Evolutionary conservation across 768 basidiomycete genomes (phyloP).

Genomic region (Mycena albidolilacea): DNA sequence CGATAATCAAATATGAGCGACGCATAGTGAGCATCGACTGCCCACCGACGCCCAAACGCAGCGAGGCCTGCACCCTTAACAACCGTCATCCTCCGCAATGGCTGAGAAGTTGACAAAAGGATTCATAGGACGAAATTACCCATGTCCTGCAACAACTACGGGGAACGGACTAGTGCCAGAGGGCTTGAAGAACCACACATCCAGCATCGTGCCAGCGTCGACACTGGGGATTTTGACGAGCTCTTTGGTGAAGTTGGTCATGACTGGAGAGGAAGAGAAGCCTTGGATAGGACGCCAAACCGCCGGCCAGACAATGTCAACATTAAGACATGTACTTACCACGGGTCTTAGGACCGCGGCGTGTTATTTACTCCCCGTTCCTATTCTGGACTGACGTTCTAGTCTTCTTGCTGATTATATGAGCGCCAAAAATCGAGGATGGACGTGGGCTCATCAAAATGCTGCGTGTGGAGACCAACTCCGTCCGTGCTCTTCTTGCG

Average conservation of each 20-base stretch:
- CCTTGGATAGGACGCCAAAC: no score
- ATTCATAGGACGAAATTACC: slow-evolving; percentile 25
- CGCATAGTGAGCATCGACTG: slow-evolving; percentile 43
- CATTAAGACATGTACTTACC: no score
- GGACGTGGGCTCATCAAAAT: no score
- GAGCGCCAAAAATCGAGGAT: no score
- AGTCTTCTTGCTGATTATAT: no score
- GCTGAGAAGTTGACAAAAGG: not conserved
- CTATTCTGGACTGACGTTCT: no score
- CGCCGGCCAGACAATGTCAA: no score
- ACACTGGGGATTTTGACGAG: slow-evolving; percentile 36
- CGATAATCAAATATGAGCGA: slow-evolving; percentile 50
- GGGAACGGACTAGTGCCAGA: slow-evolving; percentile 36
- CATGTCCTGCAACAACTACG: slow-evolving; percentile 43
- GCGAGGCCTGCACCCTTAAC: slow-evolving; percentile 48
- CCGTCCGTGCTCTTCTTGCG: no score
- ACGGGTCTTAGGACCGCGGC: no score
- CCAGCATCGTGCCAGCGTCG: slow-evolving; percentile 19
- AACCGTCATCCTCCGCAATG: slow-evolving; percentile 40
- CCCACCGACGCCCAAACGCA: slow-evolving; percentile 46
- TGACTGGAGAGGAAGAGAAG: not conserved
- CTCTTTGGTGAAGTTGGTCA: slow-evolving; percentile 36
- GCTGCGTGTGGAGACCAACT: no score
- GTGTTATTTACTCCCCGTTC: no score
- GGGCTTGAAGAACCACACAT: slow-evolving; percentile 45